A percentile compares a stretch with the other conserved stretches of the same genome.
Conservation (phyloP, 768 basidiomycete genomes). For the Mycena kentingensis region DNA sequence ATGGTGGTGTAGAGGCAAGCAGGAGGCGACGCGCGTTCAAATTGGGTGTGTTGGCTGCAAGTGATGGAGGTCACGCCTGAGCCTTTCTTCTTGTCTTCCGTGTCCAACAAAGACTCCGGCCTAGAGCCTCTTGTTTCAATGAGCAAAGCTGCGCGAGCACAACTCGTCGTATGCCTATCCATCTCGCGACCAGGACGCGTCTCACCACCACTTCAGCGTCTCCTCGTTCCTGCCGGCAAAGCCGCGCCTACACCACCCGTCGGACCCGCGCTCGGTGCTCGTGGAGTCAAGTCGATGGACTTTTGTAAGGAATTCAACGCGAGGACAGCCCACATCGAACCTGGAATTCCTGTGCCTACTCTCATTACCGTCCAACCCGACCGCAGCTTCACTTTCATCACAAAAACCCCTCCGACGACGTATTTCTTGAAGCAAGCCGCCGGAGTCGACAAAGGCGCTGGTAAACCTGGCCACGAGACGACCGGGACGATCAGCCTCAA, state of each 20-base stretch:
- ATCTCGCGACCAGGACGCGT: too few relatives aligned
- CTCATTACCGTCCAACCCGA: conserved; percentile 92
- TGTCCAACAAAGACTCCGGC: not conserved
- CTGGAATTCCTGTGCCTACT: conserved; percentile 89
- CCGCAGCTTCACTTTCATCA: conserved; percentile 90
- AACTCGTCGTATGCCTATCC: conserved; percentile 80
- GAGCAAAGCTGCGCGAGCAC: conserved; percentile 71
- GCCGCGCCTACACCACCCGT: conserved; percentile 96
- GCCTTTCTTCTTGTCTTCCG: conserved; percentile 9
- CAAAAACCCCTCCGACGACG: conserved; percentile 86
- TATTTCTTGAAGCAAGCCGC: conserved; percentile 92
- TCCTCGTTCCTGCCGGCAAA: conserved; percentile 90
- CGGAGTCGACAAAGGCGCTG: conserved; percentile 88
- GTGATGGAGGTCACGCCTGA: not conserved
- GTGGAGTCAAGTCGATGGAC: conserved; percentile 99
- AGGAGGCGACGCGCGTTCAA: too few relatives aligned
- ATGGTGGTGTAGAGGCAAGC: conserved; percentile 32
- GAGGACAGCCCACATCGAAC: conserved; percentile 84
- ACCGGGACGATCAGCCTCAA: conserved; percentile 88
- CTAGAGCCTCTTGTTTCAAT: conserved; percentile 40
- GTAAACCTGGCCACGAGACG: conserved; percentile 75
- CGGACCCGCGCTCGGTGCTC: conserved; percentile 95
- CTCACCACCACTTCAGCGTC: conserved; percentile 51
- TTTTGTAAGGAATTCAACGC: conserved; percentile 99
- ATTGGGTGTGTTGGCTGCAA: too few relatives aligned